Base-by-base conservation (phyloP, 768 basidiomycete species). In the Tulasnella sp. region DNA sequence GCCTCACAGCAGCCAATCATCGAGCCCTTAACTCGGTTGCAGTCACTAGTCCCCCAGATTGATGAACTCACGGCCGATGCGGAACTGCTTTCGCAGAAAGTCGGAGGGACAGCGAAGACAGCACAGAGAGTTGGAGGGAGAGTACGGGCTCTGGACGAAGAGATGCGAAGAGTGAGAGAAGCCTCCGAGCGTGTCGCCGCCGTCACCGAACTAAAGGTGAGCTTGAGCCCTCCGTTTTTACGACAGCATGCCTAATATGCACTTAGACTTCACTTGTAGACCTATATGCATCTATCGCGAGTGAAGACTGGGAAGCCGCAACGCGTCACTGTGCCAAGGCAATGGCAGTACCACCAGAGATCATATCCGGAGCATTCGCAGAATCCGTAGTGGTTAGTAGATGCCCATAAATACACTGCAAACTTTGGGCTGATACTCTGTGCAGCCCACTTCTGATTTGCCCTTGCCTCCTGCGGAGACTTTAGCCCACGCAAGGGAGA, bases 291-390 rank as follows among this genome's bases (percentile, higher is more conserved):
- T 73, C 81, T 13, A 93, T 97, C 29, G 84, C 86, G 29, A 75
- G 74, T 47, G 81, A 88, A 64, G 96, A 98, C 67, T 99, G 96
- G 96, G 96, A 99, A 70, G 81, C 88, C 2, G 96, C 96, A 3
- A 84, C 93, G 0, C 79, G 91, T 60, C 86, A 91, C 67, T 95
- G 94, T 71, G 83, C 88, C 30, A 77, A 91, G 21, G 95, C 93
- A 1, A 94, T 95, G 87, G 76, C 85, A 0, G 75, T 96, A 13
- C 86, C 93, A 1, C 67, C 73, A 5, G 81, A 85, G 44, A 84
- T 99, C 38, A 81, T 88, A 27, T 80, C 82, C 26, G 90, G 91
- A 2, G 77, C 80, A 3, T 98, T 96, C 67, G 89, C 95, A 5
- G 90, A 87, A 68, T 78, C 77, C 8, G 84, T 86, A 0, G 92